Evolutionary conservation across 768 basidiomycete species (phyloP).

Genomic region (Tulasnella calospora): DNA sequence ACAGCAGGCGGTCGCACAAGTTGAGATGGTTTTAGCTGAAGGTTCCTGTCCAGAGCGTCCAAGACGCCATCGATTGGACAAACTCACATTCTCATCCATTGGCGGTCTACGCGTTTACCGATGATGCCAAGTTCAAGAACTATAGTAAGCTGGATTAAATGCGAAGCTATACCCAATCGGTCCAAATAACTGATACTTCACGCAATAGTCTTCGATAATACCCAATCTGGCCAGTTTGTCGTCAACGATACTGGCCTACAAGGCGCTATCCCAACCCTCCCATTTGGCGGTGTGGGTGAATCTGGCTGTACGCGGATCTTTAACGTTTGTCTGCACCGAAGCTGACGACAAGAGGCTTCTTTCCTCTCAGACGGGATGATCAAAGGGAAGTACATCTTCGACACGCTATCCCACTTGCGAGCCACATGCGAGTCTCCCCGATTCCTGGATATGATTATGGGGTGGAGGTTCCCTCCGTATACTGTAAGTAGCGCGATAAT

Average conservation of each 20-base stretch:
- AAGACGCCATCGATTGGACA: conserved; percentile 34
- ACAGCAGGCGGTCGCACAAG: neutral
- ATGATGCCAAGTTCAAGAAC: conserved; percentile 38
- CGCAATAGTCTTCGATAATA: conserved; percentile 48
- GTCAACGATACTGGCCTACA: conserved; percentile 55
- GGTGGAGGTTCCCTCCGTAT: conserved; percentile 14
- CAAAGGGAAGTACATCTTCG: conserved; percentile 49
- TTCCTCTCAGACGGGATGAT: conserved; percentile 51
- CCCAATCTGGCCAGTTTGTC: conserved; percentile 52
- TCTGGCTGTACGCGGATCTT: conserved; percentile 5
- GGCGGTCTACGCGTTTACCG: conserved; percentile 60
- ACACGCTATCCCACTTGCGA: conserved; percentile 55
- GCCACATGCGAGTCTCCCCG: conserved; percentile 46
- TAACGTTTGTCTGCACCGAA: neutral
- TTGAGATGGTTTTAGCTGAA: too few species aligned
- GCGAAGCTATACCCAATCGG: too few species aligned
- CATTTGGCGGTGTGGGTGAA: conserved; percentile 27
- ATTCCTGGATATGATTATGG: conserved; percentile 28
- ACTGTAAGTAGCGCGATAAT: neutral
- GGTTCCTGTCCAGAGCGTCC: conserved; percentile 19
- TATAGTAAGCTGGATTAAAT: conserved; percentile 25
- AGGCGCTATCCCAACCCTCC: conserved; percentile 36
- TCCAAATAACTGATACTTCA: neutral
- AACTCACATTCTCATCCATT: conserved; percentile 46
- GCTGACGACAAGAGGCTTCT: neutral